Evolutionary conservation across 2,329 filamentous ascomycete genomes (phyloP).

Genomic region (Phyllosticta ampelicida): DNA sequence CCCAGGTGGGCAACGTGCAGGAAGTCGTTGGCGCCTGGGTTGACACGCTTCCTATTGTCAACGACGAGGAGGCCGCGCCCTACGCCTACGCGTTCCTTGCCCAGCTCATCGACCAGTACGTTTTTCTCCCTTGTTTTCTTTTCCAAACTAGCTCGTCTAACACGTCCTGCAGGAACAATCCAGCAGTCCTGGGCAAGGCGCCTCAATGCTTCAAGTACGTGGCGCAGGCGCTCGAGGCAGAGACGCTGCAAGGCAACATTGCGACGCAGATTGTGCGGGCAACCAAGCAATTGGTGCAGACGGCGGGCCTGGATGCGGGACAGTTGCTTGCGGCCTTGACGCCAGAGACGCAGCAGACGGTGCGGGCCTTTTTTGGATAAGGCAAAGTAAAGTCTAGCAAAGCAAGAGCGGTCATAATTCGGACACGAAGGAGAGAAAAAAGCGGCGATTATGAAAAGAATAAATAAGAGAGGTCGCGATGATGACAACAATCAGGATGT

Average conservation of each 20-base stretch:
- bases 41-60: slow-evolving; percentile 78
- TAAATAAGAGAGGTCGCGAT: background rate
- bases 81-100: slow-evolving; percentile 90
- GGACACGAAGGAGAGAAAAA: background rate
- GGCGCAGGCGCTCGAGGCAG: slow-evolving; percentile 78
- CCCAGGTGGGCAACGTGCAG: slow-evolving; percentile 64
- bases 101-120: slow-evolving; percentile 89
- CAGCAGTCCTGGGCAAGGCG: slow-evolving; percentile 62
- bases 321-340: slow-evolving; percentile 65
- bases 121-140: slow-evolving; percentile 20
- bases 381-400: background rate
- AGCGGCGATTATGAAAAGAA: background rate
- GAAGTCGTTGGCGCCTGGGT: slow-evolving; percentile 77
- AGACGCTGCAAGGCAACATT: slow-evolving; percentile 77
- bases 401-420: background rate
- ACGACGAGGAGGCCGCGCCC: slow-evolving; percentile 94
- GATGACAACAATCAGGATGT: background rate
- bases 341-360: slow-evolving; percentile 68
- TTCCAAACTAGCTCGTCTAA: slow-evolving; percentile 14
- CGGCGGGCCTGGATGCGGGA: slow-evolving; percentile 63
- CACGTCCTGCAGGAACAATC: slow-evolving; percentile 60
- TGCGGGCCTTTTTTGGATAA: slow-evolving; percentile 68
- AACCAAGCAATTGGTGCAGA: slow-evolving; percentile 65
- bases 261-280: slow-evolving; percentile 65
- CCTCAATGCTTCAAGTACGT: slow-evolving; percentile 76